Percentiles rank a stretch among this genome's conserved stretches.
Evolutionary conservation across 257 asterid species (phyloP).

Genomic region (Petunia secreta): DNA sequence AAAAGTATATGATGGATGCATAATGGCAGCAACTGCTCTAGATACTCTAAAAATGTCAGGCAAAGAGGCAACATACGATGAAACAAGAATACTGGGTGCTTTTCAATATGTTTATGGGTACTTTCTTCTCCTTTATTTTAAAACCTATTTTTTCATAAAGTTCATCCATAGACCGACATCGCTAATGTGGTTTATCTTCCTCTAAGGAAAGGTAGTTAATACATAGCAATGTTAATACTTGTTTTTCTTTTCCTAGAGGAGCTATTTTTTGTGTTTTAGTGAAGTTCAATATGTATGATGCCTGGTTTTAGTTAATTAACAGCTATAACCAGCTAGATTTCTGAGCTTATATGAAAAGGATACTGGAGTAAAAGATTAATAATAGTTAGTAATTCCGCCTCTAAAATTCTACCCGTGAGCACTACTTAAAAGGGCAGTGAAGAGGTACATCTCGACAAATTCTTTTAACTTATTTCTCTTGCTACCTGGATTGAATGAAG

Average conservation of each 20-base stretch:
- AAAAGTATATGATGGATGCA: constrained; percentile 60
- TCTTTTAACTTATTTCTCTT: too few species aligned
- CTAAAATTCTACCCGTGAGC: neutral
- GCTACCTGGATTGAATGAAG: neutral
- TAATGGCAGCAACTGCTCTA: constrained; percentile 77
- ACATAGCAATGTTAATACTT: neutral
- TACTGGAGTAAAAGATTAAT: neutral
- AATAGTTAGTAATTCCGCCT: neutral
- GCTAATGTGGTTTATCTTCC: too few species aligned
- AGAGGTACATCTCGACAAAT: too few species aligned
- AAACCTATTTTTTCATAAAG: neutral
- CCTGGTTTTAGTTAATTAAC: neutral
- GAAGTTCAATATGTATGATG: neutral
- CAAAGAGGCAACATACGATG: constrained; percentile 63
- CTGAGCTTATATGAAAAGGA: neutral
- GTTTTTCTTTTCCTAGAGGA: neutral
- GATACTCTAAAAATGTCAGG: constrained; percentile 76
- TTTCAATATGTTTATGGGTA: constrained; percentile 84
- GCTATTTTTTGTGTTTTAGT: neutral
- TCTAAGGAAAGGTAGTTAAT: neutral
- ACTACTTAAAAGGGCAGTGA: neutral
- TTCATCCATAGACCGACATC: too few species aligned
- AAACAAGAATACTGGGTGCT: constrained; percentile 76
- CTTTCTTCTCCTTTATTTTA: neutral
- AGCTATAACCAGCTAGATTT: neutral